phyloP scores from a whole-genome alignment of 2,329 filamentous ascomycete species.

The Penicillium brevicompactum region DNA sequence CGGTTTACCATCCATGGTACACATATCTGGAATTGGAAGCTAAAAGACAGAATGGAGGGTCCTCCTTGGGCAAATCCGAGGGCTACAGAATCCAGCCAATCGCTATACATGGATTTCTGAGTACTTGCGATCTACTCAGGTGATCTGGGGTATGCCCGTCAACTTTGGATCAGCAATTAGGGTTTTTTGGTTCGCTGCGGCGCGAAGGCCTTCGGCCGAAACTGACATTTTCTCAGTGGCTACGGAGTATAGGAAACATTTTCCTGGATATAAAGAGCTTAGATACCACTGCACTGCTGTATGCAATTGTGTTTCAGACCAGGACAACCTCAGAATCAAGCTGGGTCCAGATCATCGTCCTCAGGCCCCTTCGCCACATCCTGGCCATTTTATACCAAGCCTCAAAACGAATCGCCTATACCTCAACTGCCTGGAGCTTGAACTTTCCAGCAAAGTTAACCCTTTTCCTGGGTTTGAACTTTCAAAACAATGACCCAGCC shows the following conservation, averaged over 20 bases:
- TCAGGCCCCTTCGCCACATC: neutral
- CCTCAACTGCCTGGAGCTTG: too few relatives aligned
- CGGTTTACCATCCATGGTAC: neutral
- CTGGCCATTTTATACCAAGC: neutral
- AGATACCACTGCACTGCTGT: neutral
- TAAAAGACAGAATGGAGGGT: neutral
- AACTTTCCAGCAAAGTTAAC: too few relatives aligned
- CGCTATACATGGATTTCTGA: neutral
- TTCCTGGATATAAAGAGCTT: neutral
- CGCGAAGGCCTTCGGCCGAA: neutral
- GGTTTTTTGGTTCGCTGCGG: neutral
- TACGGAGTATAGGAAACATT: neutral
- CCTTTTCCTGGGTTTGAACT: too few relatives aligned
- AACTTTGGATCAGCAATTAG: neutral
- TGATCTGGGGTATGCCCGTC: neutral
- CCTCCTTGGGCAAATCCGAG: neutral
- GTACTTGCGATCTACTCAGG: neutral
- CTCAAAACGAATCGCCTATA: too few relatives aligned
- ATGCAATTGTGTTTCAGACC: neutral
- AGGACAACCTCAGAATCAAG: neutral
- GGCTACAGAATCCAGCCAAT: neutral
- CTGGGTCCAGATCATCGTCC: neutral
- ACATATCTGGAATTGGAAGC: neutral
- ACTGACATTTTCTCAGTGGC: neutral
- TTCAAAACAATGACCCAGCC: too few relatives aligned